Conservation (phyloP, 495 filamentous ascomycete genomes). For the Aeminium ludgeri region DNA sequence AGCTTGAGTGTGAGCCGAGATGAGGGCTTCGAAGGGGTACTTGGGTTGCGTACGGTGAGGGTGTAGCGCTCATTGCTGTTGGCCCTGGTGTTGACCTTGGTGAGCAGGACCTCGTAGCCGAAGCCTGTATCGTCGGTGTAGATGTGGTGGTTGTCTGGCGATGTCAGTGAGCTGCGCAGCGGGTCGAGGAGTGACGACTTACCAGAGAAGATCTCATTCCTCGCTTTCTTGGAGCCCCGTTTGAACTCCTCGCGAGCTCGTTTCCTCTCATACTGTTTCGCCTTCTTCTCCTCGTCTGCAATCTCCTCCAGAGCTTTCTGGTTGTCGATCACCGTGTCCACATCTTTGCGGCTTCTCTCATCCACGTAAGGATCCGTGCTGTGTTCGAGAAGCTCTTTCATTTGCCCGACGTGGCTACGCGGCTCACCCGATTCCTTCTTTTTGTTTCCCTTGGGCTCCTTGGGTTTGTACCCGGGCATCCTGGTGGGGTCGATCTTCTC, state of each 20-base stretch:
- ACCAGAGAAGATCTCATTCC: slow-evolving; percentile 18
- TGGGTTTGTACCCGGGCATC: slow-evolving; percentile 1
- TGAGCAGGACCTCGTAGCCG: slow-evolving; percentile 32
- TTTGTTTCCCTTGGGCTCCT: slow-evolving; percentile 14
- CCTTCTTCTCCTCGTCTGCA: slow-evolving; percentile 1
- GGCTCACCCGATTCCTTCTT: not conserved
- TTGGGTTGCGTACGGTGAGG: slow-evolving; percentile 22
- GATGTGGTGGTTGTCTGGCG: slow-evolving; percentile 31
- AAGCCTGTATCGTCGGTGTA: slow-evolving; percentile 32
- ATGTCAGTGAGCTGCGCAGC: not conserved
- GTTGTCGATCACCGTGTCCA: slow-evolving; percentile 5
- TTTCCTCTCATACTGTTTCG: slow-evolving; percentile 13
- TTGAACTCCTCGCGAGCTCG: slow-evolving; percentile 5
- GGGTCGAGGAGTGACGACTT: not conserved
- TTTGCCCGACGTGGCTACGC: no score
- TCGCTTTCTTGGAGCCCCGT: slow-evolving; percentile 11
- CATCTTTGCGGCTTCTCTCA: slow-evolving; percentile 1
- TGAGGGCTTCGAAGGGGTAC: not conserved
- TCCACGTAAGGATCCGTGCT: slow-evolving; percentile 5
- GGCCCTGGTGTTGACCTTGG: slow-evolving; percentile 24
- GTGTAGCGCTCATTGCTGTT: slow-evolving; percentile 27
- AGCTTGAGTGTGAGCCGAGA: slow-evolving; percentile 1
- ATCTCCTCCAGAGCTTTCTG: slow-evolving; percentile 15
- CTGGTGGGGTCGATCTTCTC: slow-evolving; percentile 15
- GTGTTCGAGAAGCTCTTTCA: slow-evolving; percentile 1